Conservation (phyloP, 257 asterid species). For the Ajuga chamaepitys region DNA sequence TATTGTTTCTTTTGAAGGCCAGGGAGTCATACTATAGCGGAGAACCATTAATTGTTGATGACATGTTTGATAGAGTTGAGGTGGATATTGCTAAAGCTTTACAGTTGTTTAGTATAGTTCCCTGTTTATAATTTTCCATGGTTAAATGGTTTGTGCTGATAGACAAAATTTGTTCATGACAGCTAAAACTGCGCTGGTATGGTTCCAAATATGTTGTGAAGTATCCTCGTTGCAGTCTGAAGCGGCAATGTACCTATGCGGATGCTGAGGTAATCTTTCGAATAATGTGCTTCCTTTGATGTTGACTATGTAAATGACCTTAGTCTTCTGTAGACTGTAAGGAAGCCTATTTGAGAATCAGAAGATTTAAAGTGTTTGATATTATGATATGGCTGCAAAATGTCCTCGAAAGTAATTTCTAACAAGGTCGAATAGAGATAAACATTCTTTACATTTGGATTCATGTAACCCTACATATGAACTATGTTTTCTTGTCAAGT, state of each 20-base stretch:
- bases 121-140: not conserved
- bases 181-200: slow-evolving; percentile 80
- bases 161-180: slow-evolving; percentile 7
- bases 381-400: not conserved
- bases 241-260: slow-evolving; percentile 83
- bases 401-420: not conserved
- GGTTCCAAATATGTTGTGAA: slow-evolving; percentile 85
- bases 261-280: slow-evolving; percentile 82
- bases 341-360: not conserved
- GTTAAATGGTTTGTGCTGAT: slow-evolving; percentile 11
- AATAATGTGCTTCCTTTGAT: not conserved
- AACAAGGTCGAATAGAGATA: not conserved
- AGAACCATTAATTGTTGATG: slow-evolving; percentile 82
- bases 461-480: not conserved
- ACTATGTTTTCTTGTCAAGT: not conserved
- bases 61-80: slow-evolving; percentile 96
- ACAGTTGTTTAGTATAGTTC: slow-evolving; percentile 1
- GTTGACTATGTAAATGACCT: not conserved
- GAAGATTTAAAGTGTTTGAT: not conserved
- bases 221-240: slow-evolving; percentile 95
- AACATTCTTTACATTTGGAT: not conserved
- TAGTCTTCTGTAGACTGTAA: not conserved
- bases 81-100: slow-evolving; percentile 25
- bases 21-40: slow-evolving; percentile 86
- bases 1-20: slow-evolving; percentile 39